phyloP scores from a whole-genome alignment of 2,329 filamentous ascomycete species.

The Xylaria sp. region DNA sequence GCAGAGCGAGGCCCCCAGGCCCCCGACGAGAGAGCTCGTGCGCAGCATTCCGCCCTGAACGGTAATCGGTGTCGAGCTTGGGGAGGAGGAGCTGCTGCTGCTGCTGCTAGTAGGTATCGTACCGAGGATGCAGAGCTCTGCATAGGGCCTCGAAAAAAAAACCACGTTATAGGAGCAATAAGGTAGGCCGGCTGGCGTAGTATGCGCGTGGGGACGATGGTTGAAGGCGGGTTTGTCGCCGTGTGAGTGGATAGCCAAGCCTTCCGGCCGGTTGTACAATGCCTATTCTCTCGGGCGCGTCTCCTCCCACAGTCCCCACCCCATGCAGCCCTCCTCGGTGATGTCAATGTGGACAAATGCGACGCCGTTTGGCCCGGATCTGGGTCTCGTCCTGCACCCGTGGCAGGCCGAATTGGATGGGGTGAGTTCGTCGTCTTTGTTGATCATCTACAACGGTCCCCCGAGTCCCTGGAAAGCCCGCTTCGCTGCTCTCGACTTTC shows the following conservation, averaged over 20 bases:
- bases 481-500: slow-evolving; percentile 5
- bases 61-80: background rate
- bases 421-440: slow-evolving; percentile 3
- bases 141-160: slow-evolving; percentile 3
- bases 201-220: slow-evolving; percentile 4
- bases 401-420: slow-evolving; percentile 6
- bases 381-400: slow-evolving; percentile 2
- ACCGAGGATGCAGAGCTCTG: background rate
- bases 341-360: slow-evolving; percentile 15
- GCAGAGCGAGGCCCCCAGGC: background rate
- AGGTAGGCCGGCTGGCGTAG: slow-evolving; percentile 16
- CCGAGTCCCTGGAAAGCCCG: slow-evolving; percentile 1
- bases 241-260: slow-evolving; percentile 3
- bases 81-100: background rate
- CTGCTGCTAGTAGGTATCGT: too few relatives aligned
- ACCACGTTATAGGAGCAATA: slow-evolving; percentile 6
- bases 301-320: too few relatives aligned
- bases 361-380: slow-evolving; percentile 5
- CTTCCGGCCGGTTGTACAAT: slow-evolving; percentile 3
- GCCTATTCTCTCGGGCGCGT: slow-evolving; percentile 2
- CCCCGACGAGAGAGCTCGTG: background rate
- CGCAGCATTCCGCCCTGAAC: background rate
- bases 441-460: background rate
- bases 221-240: slow-evolving; percentile 1
- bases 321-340: background rate